Percentiles rank a stretch among this genome's conserved stretches.
phyloP scores from a whole-genome alignment of 2,329 filamentous ascomycete species.

The Claviceps digitariae region DNA sequence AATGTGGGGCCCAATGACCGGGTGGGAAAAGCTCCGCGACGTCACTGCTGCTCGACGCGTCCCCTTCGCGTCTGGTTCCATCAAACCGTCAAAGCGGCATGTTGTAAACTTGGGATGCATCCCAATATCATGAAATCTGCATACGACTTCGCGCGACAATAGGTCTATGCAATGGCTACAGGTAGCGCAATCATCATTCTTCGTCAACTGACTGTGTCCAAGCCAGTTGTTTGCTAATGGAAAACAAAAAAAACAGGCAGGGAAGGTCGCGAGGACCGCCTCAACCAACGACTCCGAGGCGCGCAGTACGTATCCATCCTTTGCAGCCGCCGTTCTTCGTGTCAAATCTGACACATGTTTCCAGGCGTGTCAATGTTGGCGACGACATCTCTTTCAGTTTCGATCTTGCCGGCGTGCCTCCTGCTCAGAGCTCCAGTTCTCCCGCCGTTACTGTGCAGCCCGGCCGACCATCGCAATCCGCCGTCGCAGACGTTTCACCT shows the following conservation, averaged over 20 bases:
- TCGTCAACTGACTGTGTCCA: background rate
- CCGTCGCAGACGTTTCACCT: background rate
- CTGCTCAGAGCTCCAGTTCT: constrained; percentile 8
- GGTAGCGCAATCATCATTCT: background rate
- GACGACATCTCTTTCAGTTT: constrained; percentile 49
- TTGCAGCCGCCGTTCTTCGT: background rate
- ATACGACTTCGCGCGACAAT: background rate
- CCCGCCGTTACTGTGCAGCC: constrained; percentile 2
- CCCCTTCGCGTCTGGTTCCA: background rate
- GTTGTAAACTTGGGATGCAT: background rate
- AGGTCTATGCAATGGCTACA: background rate
- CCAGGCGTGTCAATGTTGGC: constrained; percentile 41
- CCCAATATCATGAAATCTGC: background rate
- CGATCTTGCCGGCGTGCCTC: constrained; percentile 29
- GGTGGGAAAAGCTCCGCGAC: background rate
- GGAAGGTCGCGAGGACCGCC: constrained; percentile 45
- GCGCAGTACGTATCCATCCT: constrained; percentile 36
- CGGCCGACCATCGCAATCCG: background rate
- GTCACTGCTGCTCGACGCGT: constrained; percentile 1
- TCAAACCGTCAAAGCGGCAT: no score
- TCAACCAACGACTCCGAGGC: constrained; percentile 51
- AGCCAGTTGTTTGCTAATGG: background rate
- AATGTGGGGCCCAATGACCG: background rate
- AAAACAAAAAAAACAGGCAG: constrained; percentile 13
- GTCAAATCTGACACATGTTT: constrained; percentile 5